Base-by-base conservation (phyloP, 371 early-diverging fungal genomes). In the Umbelopsis sp. region DNA sequence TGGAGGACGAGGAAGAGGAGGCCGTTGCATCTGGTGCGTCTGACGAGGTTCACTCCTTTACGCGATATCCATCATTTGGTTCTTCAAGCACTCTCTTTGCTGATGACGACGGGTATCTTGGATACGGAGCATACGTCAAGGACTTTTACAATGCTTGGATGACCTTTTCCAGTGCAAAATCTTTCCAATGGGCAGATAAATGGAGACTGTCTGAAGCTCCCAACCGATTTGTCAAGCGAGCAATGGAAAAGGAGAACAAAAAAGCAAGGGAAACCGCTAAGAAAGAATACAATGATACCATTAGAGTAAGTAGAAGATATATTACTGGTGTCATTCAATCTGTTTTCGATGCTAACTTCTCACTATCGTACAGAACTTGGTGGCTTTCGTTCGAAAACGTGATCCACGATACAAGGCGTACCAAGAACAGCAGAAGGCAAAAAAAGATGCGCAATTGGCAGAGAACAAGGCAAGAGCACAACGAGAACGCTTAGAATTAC, bases 241-340 rank as follows among this genome's bases (percentile, higher is more conserved):
- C 86, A 14, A 95, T 97, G 94, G 97, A 97, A 72, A 93, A 93
- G 71, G 95, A 97, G 66, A 98, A 98, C 79, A 87, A 88, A 73
- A 93, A 92, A 72, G 79, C 87, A n/a, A 79, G 97, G 41, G 94
- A 94, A n/a, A 72, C 78, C 5, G 96, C 89, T n/a, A 81, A 89
- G 50, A 85, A 86, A 32, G 96, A 94, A 70, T 99, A 92, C 75
- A 93, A 88, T 73, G 95, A 94, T 29, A 88, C 94, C 0, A 93
- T 98, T 1, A 66, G 86, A 68, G 88, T 86, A 88, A 76, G 79
- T 66, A 10, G 50, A 11, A 10, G 50, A 11, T 63, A 22, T 3
- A 29, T 16, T 3, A 11, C 20, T 20, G 25, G 3, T 20, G 7
- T 16, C 4, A 20, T n/a, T 38, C 46, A 37, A 52, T 64, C 63